Evolutionary conservation across 495 filamentous ascomycete species (phyloP).

Genomic region (Penicillium riverlandense): DNA sequence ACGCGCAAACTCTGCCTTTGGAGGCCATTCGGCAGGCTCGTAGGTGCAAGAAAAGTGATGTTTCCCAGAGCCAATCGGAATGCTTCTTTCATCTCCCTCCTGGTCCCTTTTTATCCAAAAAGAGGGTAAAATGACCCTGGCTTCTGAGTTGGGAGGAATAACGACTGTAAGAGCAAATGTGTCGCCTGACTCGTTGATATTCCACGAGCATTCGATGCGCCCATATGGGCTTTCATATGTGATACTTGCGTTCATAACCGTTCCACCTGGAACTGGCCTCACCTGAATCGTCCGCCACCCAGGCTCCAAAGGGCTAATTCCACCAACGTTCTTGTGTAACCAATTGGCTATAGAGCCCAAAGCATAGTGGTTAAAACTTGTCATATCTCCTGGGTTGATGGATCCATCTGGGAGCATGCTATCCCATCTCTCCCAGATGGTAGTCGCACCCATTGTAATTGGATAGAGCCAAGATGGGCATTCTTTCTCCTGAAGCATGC

Average conservation of each 20-base stretch:
- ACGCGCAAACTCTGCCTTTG: slow-evolving; percentile 1
- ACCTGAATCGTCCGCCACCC: slow-evolving; percentile 23
- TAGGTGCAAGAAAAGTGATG: slow-evolving; percentile 4
- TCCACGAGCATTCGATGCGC: slow-evolving; percentile 16
- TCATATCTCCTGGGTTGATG: slow-evolving; percentile 49
- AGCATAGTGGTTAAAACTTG: slow-evolving; percentile 49
- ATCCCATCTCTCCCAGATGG: slow-evolving; percentile 53
- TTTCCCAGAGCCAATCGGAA: slow-evolving; percentile 13
- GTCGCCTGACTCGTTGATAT: slow-evolving; percentile 1
- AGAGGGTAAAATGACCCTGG: slow-evolving; percentile 13
- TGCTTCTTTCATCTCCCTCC: background rate
- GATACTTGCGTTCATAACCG: slow-evolving; percentile 12
- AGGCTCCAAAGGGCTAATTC: slow-evolving; percentile 12
- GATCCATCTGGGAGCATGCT: slow-evolving; percentile 43
- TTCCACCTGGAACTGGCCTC: slow-evolving; percentile 19
- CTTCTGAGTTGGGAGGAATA: slow-evolving; percentile 22
- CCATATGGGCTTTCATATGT: slow-evolving; percentile 23
- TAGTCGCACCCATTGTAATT: slow-evolving; percentile 45
- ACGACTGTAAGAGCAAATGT: slow-evolving; percentile 13
- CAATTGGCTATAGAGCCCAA: slow-evolving; percentile 34
- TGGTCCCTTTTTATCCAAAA: slow-evolving; percentile 2
- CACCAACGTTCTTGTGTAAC: slow-evolving; percentile 22
- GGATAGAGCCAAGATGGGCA: slow-evolving; percentile 48
- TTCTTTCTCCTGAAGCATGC: slow-evolving; percentile 33
- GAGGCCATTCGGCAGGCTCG: slow-evolving; percentile 10